phyloP scores from a whole-genome alignment of 108 stramenopile species.

The Schizochytrium sp. region DNA sequence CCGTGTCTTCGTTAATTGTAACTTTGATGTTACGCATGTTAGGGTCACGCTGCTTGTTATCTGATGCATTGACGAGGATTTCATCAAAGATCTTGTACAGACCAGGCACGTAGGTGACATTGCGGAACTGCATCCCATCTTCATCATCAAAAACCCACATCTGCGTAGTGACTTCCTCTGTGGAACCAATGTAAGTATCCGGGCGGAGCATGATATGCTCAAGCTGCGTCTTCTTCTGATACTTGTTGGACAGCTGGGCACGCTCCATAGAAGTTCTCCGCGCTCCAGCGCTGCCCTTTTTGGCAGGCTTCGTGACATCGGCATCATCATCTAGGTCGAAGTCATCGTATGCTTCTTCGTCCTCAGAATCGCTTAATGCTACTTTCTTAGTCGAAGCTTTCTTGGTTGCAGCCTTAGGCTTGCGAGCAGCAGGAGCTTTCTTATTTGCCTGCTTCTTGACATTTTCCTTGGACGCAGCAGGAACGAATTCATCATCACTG shows the following conservation, averaged over 20 bases:
- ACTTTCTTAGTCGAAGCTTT: not conserved
- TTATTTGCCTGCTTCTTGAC: not conserved
- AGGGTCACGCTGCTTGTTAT: conserved; percentile 99
- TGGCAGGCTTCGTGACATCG: not conserved
- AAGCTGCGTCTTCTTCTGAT: conserved; percentile 96
- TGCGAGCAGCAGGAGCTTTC: not conserved
- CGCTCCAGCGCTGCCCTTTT: not conserved
- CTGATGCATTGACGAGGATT: conserved; percentile 98
- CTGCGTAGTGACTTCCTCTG: conserved; percentile 82
- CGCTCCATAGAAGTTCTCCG: conserved; percentile 59
- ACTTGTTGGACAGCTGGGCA: conserved; percentile 67
- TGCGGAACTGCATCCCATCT: conserved; percentile 79
- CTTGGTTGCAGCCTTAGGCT: conserved; percentile 1
- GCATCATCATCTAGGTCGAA: conserved; percentile 19
- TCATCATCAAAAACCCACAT: conserved; percentile 90
- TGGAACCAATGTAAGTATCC: conserved; percentile 97
- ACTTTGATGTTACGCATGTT: conserved; percentile 93
- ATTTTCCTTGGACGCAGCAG: not conserved
- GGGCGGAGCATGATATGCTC: conserved; percentile 98
- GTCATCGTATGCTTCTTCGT: conserved; percentile 7
- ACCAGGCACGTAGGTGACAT: conserved; percentile 91
- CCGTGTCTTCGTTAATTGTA: conserved; percentile 77
- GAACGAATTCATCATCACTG: conserved; percentile 3
- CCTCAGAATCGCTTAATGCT: not conserved
- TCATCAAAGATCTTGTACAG: conserved; percentile 99